Base-by-base conservation (phyloP, 305 asterid genomes). In the Plantago coronopus region DNA sequence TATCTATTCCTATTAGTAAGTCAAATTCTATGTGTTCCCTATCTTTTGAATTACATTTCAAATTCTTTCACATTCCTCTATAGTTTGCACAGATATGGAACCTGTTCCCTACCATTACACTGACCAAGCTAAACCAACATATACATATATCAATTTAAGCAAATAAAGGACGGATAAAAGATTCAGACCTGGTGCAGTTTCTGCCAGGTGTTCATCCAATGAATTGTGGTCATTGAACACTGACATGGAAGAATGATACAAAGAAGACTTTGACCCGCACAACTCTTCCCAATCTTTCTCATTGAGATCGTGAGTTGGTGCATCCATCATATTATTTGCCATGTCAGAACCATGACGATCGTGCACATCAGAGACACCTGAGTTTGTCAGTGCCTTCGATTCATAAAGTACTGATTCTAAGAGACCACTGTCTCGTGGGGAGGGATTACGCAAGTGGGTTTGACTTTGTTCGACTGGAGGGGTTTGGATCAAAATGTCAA, bases 241-340 rank as follows among this genome's bases (percentile, higher is more conserved):
- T 0, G 86, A 70, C 1, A 64, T 80, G 88, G 43, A 83, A 77
- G 66, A 34, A 34, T 34, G 40, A 34, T 12, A 34, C 9, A 34
- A 34, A 9, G 40, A 9, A 34, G 57, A 15, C 6, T 63, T 60
- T n/a, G 78, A 69, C 59, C 68, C 78, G 66, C 80, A 73, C 46
- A 72, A 73, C 5, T 63, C 72, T 70, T 74, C 85, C 86, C 88
- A 77, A 51, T 70, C 81, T 15, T 73, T 58, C 67, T 62, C 76
- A 7, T 49, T 78, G 63, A 76, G 67, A 73, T 67, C 70, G n/a
- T 63, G 76, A 45, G 76, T 69, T 12, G 77, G 54, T 65, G 49
- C 61, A 58, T 79, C 83, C 59, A 70, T 53, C 46, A 70, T 60
- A 68, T 74, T 78, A 18, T 69, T 75, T 20, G 54, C 77, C 64